These are phyloP conservation scores for Hyphopichia fennica DNA, from an alignment of 1,139 yeast genomes.

Conservation along the genomic window DNA sequence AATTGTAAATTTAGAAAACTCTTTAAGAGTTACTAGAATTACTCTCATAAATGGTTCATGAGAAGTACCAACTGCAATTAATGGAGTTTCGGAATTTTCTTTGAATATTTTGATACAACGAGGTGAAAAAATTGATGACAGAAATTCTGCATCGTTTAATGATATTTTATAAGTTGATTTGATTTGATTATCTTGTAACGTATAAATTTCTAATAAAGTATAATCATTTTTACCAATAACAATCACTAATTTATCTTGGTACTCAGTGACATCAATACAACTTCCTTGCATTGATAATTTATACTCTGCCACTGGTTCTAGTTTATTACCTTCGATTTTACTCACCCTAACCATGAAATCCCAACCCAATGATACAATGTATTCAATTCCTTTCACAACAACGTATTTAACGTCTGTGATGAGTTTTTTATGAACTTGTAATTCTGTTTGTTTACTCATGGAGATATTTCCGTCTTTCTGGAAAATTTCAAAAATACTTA, in stretches of 20 bases:
- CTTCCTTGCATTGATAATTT: constrained; percentile 50
- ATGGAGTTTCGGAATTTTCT: constrained; percentile 17
- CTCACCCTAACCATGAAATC: constrained; percentile 51
- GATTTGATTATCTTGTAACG: constrained; percentile 14
- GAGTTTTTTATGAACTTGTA: constrained; percentile 31
- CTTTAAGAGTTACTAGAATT: constrained; percentile 48
- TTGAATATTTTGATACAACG: constrained; percentile 39
- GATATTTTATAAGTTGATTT: constrained; percentile 49
- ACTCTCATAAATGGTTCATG: constrained; percentile 76
- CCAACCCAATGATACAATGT: constrained; percentile 62
- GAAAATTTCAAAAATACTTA: constrained; percentile 18
- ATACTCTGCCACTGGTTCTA: constrained; percentile 26
- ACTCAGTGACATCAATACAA: constrained; percentile 39
- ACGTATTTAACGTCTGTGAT: constrained; percentile 31
- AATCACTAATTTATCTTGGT: constrained; percentile 32
- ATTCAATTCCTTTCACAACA: constrained; percentile 19
- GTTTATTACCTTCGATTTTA: constrained; percentile 12
- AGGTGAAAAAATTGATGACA: constrained; percentile 67
- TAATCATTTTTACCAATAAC: constrained; percentile 61
- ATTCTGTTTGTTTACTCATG: constrained; percentile 6
- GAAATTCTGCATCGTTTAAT: constrained; percentile 72
- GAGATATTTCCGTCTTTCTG: constrained; percentile 5
- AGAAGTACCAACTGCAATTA: constrained; percentile 63
- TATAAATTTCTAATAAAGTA: constrained; percentile 53
- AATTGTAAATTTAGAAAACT: constrained; percentile 12